Percentiles rank a stretch among this genome's conserved stretches.
Evolutionary conservation across 1,284 basidiomycete species (phyloP).

Genomic region (Ganoderma lucidum): DNA sequence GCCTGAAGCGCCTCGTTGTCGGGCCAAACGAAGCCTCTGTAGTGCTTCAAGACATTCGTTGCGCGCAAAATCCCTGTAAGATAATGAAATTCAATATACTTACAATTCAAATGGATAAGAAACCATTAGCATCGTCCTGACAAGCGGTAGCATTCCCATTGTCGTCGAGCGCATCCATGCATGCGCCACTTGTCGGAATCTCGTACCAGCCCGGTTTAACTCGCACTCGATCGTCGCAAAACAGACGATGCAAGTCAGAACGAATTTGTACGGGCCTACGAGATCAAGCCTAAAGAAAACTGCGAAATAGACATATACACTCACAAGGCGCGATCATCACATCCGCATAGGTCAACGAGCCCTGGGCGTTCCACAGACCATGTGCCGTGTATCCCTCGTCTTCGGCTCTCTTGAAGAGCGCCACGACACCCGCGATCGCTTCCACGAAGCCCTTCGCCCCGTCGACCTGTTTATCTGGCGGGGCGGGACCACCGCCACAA

Average conservation of each 20-base stretch:
- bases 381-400: slow-evolving; percentile 50
- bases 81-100: background rate
- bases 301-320: slow-evolving; percentile 33
- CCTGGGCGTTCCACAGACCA: slow-evolving; percentile 65
- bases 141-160: background rate
- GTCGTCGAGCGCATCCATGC: too few species aligned
- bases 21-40: slow-evolving; percentile 69
- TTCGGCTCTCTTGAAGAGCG: slow-evolving; percentile 66
- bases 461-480: slow-evolving; percentile 57
- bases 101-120: too few species aligned
- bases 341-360: slow-evolving; percentile 71
- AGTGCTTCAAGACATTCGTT: slow-evolving; percentile 71
- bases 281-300: background rate
- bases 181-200: too few species aligned
- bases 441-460: slow-evolving; percentile 64
- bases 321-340: slow-evolving; percentile 80
- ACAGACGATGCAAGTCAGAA: background rate
- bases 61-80: slow-evolving; percentile 71
- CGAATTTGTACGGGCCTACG: background rate
- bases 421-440: slow-evolving; percentile 62
- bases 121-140: too few species aligned
- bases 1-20: slow-evolving; percentile 54
- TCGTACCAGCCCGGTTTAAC: background rate
- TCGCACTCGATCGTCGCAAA: background rate
- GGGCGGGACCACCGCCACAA: background rate